Conservation (phyloP, 2,329 filamentous ascomycete genomes). For the Xylaria sp. region DNA sequence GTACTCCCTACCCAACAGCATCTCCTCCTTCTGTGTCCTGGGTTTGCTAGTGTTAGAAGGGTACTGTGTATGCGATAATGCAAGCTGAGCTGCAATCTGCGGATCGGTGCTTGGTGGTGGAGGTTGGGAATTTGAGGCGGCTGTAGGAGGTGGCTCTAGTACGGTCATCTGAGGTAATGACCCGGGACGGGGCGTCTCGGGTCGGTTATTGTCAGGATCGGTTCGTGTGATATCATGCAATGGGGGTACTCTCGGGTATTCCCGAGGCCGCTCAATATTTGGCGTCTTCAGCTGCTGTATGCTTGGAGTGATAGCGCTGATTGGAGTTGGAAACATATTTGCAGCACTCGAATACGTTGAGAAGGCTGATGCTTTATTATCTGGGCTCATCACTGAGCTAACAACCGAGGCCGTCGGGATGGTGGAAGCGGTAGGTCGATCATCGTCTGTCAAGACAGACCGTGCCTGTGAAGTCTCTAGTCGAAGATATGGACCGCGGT, state of each 20-base stretch:
- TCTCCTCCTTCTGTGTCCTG: constrained; percentile 86
- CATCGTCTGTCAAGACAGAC: constrained; percentile 66
- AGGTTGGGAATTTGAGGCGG: constrained; percentile 55
- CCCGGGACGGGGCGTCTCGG: constrained; percentile 64
- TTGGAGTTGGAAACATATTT: constrained; percentile 70
- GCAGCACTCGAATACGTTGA: constrained; percentile 61
- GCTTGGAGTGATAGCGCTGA: constrained; percentile 62
- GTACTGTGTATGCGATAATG: constrained; percentile 67
- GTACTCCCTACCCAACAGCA: constrained; percentile 84
- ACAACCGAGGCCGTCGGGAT: constrained; percentile 67
- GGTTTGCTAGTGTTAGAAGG: constrained; percentile 51
- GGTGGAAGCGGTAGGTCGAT: constrained; percentile 68
- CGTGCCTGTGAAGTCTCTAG: constrained; percentile 72
- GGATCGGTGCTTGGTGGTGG: constrained; percentile 56
- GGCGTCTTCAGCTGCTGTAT: constrained; percentile 51
- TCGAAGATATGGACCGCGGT: constrained; percentile 70
- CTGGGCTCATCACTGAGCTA: constrained; percentile 58
- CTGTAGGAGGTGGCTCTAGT: constrained; percentile 62
- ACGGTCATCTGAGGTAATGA: constrained; percentile 69
- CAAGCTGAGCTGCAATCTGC: constrained; percentile 69
- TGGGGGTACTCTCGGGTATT: constrained; percentile 69
- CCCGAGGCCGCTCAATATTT: constrained; percentile 58
- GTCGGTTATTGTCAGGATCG: constrained; percentile 52
- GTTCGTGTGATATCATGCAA: constrained; percentile 68
- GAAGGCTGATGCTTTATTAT: constrained; percentile 70